Base-by-base conservation (phyloP, 164 flowering plant genomes). In the Euptelea pleiosperma region DNA sequence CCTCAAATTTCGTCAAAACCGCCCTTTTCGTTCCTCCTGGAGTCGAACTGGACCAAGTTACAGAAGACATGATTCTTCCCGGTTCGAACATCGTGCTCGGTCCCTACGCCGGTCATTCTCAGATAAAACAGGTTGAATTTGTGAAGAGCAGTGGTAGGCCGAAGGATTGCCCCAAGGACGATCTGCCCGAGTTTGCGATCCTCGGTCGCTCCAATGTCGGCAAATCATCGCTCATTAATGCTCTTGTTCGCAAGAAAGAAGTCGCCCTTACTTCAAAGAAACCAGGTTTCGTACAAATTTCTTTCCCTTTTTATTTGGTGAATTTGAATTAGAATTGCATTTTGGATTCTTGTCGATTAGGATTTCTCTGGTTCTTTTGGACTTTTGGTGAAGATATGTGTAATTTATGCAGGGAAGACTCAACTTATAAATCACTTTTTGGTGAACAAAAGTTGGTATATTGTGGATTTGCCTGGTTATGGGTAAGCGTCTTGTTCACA, bases 401-500 rank as follows among this genome's bases (percentile, higher is more conserved):
- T 10, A 4, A 30, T 47, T 56, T 62, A 11, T 79, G 76, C 77
- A 91, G 98, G 98, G 74, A 91, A 89, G 73, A 91, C 98, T n/a
- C 96, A 89, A 71, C 83, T 91, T 57, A 91, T 91, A 42, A 91
- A 91, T 77, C 96, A 91, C 64, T 91, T 91, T 70, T 66, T 89
- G 76, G 86, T 89, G 61, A 91, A 91, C 58, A 87, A 82, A 55
- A 83, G 91, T 48, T 91, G 98, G 98, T 87, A 86, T 62, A 65
- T 91, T 53, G 98, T 91, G 67, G 96, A 89, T 75, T 80, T 91
- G 82, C 98, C 98, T 61, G 98, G 98, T 56, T 91, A 91, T 63
- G 96, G 96, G 98, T 91, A 71, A 61, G 50, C 63, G 70, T 19
- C 16, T 47, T 54, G 7, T 33, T 37, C 1, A 11, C 11, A 11